Conservation (phyloP, 805 yeast genomes). For the Hagleromyces aurorensis region DNA sequence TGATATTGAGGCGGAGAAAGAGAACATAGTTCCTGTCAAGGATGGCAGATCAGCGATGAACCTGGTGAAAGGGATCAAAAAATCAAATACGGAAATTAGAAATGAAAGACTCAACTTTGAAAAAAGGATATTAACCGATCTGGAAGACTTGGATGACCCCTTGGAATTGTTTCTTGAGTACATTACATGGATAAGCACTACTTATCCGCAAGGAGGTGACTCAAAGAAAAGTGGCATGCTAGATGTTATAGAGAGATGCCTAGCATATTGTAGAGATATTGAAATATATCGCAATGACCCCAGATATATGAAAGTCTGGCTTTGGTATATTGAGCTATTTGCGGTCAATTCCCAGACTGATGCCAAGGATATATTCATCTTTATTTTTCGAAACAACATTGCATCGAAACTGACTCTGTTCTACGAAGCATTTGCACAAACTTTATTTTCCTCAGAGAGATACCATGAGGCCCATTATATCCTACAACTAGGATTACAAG, state of each 20-base stretch:
- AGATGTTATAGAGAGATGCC: slow-evolving; percentile 59
- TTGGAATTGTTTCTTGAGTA: slow-evolving; percentile 68
- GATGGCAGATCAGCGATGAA: slow-evolving; percentile 64
- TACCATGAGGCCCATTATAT: slow-evolving; percentile 14
- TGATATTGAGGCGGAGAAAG: slow-evolving; percentile 57
- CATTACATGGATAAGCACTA: slow-evolving; percentile 60
- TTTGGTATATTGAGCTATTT: slow-evolving; percentile 50
- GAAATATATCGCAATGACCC: slow-evolving; percentile 73
- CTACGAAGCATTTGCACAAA: slow-evolving; percentile 73
- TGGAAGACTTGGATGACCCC: slow-evolving; percentile 76
- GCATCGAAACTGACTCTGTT: slow-evolving; percentile 60
- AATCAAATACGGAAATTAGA: slow-evolving; percentile 7
- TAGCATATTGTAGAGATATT: slow-evolving; percentile 57
- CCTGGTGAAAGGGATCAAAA: slow-evolving; percentile 37
- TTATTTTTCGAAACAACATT: slow-evolving; percentile 61
- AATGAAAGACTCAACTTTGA: slow-evolving; percentile 40
- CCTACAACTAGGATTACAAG: slow-evolving; percentile 32
- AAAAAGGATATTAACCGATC: slow-evolving; percentile 33
- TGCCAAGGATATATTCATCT: slow-evolving; percentile 63
- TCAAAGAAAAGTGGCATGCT: slow-evolving; percentile 59
- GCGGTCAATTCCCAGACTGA: slow-evolving; percentile 43
- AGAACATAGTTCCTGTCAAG: slow-evolving; percentile 58
- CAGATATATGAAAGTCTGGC: slow-evolving; percentile 73
- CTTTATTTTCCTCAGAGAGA: slow-evolving; percentile 11
- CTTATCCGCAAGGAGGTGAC: slow-evolving; percentile 54